A percentile compares a stretch with the other conserved stretches of the same genome.
phyloP scores from a whole-genome alignment of 768 basidiomycete species.

The Galerina marginata region DNA sequence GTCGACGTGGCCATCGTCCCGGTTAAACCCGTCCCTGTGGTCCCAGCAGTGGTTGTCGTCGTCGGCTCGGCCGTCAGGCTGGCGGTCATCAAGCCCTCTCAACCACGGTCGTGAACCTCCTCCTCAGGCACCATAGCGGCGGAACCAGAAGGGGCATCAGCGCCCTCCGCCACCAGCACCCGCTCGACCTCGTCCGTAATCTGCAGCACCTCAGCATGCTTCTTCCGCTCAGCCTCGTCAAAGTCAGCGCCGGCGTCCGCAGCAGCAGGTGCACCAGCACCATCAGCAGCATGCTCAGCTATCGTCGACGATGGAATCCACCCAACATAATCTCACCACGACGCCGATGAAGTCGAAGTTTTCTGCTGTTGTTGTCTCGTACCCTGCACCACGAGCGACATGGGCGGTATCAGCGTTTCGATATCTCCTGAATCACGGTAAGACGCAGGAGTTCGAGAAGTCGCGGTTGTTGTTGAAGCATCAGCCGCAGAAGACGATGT shows the following conservation, averaged over 20 bases:
- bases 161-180: not conserved
- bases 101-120: not conserved
- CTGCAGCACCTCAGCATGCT: not conserved
- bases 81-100: not conserved
- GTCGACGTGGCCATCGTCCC: not conserved
- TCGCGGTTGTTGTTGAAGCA: not conserved
- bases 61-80: not conserved
- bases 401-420: too few species aligned
- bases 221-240: not conserved
- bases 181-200: not conserved
- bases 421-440: too few species aligned
- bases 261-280: not conserved
- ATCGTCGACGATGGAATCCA: conserved; percentile 11
- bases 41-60: not conserved
- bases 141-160: not conserved
- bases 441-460: not conserved
- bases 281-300: not conserved
- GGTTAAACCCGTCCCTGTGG: conserved; percentile 1
- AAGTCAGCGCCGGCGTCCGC: not conserved
- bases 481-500: not conserved
- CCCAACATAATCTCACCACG: conserved; percentile 29
- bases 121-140: not conserved
- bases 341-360: not conserved
- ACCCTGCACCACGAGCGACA: too few species aligned
- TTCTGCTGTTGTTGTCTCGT: too few species aligned